Evolutionary conservation across 768 basidiomycete species (phyloP).

Genomic region (Phanerochaete carnosa): DNA sequence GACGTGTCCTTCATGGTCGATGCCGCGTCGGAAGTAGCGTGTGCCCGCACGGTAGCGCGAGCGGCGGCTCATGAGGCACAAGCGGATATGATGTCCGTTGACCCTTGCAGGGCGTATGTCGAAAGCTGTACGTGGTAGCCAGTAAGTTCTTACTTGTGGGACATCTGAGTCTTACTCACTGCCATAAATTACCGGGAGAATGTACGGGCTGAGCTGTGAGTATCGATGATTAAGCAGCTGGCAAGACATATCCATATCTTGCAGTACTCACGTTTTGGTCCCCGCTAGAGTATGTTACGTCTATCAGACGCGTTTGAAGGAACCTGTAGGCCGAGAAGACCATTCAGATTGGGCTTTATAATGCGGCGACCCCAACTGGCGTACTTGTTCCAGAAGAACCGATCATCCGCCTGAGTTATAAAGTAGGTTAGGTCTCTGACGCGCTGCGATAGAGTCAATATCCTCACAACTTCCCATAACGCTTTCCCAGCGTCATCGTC

Average conservation of each 20-base stretch:
- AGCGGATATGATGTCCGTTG: constrained; percentile 74
- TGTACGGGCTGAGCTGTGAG: constrained; percentile 76
- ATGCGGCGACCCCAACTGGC: constrained; percentile 10
- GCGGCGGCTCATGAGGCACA: constrained; percentile 89
- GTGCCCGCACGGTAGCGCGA: constrained; percentile 95
- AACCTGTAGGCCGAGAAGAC: constrained; percentile 30
- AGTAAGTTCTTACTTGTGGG: neutral
- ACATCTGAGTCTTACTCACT: constrained; percentile 52
- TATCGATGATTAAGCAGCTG: constrained; percentile 13
- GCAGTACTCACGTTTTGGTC: constrained; percentile 60
- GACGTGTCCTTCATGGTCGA: constrained; percentile 85
- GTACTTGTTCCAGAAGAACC: constrained; percentile 98
- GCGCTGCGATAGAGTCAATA: neutral
- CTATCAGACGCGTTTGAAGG: constrained; percentile 61
- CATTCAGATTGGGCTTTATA: neutral
- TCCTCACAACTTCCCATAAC: constrained; percentile 75
- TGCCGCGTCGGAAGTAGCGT: constrained; percentile 92
- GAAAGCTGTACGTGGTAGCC: constrained; percentile 55
- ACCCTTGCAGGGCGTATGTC: constrained; percentile 75
- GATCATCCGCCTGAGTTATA: constrained; percentile 71
- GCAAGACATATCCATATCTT: too few relatives aligned
- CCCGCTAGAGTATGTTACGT: constrained; percentile 43
- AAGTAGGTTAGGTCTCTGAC: neutral
- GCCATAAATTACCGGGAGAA: constrained; percentile 92
- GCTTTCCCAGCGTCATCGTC: constrained; percentile 50